Evolutionary conservation across 78 protist genomes (phyloP), one percentile per base, ranked within the genome.

Genomic region (Anaeramoeba flamelloides): DNA sequence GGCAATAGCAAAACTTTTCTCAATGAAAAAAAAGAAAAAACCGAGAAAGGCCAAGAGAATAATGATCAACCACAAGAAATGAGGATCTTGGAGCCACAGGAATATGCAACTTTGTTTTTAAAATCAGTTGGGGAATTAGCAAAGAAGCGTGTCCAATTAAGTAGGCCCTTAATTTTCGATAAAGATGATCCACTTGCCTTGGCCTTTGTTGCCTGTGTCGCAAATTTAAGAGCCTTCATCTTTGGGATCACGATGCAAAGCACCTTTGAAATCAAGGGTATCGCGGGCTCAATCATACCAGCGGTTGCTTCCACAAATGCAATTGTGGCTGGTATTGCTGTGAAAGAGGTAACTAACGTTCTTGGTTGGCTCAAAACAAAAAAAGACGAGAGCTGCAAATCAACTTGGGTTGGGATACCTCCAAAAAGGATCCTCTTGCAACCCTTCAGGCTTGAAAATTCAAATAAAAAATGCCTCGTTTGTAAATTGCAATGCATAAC

Each of bases 271-370:
- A n/a, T 64, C 30, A 30, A 37, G 82, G 77, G 91, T 17, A 88
- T 93, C 41, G 98, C 99, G 1, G 98, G 99, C 12, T 92, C 91
- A 81, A 97, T 97, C 83, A 85, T 97, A 34, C 99, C 98, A 0
- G 98, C 99, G 3, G 93, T 97, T 77, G 98, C 98, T 12, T 87
- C 99, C n/a, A 91, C 98, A 31, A 97, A 97, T 81, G 98, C 98
- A 32, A 79, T 95, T 39, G 88, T 91, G 64, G 89, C 97, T 31
- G 99, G 98, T 3, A 40, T 85, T 36, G 86, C 92, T 40, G 93
- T 91, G 37, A n/a, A 85, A 36, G 93, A 94, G 77, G 91, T 94
- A 30, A 34, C 92, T 34, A 90, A 93, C 79, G 37, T 79, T 38
- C 83, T 75, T n/a, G n/a, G n/a, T n/a, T n/a, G n/a, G n/a, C n/a